Evolutionary conservation across 2,329 filamentous ascomycete species (phyloP).

Genomic region (Alternaria burnsii): DNA sequence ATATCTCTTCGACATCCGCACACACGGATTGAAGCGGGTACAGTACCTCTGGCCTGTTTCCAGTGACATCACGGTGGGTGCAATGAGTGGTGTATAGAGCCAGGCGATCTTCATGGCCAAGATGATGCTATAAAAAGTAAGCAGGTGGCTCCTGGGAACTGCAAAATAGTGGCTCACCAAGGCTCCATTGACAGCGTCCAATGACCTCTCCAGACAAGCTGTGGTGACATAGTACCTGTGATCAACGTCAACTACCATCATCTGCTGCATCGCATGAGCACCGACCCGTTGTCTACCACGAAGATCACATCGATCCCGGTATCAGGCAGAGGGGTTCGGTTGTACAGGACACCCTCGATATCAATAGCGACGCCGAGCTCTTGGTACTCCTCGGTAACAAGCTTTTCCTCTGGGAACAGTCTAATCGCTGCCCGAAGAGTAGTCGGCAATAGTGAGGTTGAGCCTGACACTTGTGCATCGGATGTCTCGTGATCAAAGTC

Average conservation of each 20-base stretch:
- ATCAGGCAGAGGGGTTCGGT: conserved; percentile 25
- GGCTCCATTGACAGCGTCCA: conserved; percentile 27
- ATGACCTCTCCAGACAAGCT: conserved; percentile 32
- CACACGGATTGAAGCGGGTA: conserved; percentile 29
- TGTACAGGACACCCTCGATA: conserved; percentile 39
- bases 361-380: conserved; percentile 45
- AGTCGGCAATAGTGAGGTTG: conserved; percentile 17
- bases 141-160: neutral
- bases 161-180: conserved; percentile 10
- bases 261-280: neutral
- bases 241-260: conserved; percentile 4
- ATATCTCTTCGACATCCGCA: conserved; percentile 23
- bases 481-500: conserved; percentile 16
- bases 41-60: conserved; percentile 37
- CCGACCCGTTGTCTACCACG: conserved; percentile 51
- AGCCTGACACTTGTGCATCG: neutral
- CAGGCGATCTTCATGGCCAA: conserved; percentile 34
- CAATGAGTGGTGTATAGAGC: conserved; percentile 45
- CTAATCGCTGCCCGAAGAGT: conserved; percentile 33
- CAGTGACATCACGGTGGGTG: conserved; percentile 36
- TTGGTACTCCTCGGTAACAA: conserved; percentile 30
- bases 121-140: conserved; percentile 20
- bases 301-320: conserved; percentile 45
- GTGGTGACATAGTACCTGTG: conserved; percentile 41
- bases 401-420: conserved; percentile 31